These are phyloP conservation scores for Triangularia setosa DNA, from an alignment of 2,329 filamentous ascomycete genomes.

Conservation along the genomic window DNA sequence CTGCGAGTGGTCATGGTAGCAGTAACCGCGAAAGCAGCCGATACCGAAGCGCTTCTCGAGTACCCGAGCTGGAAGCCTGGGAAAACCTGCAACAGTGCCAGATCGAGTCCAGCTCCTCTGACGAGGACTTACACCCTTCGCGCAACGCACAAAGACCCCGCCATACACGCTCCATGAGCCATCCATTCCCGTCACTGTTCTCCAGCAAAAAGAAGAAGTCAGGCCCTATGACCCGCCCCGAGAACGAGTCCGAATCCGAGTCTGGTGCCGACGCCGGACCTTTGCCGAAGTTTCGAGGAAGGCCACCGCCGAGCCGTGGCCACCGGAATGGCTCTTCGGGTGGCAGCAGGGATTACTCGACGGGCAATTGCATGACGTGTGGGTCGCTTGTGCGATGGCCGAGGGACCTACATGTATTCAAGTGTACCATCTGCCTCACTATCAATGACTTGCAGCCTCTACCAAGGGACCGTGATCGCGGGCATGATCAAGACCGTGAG, in stretches of 20 bases:
- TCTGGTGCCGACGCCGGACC: slow-evolving; percentile 44
- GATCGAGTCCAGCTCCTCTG: slow-evolving; percentile 37
- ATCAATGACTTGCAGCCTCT: slow-evolving; percentile 70
- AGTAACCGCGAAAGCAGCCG: slow-evolving; percentile 5
- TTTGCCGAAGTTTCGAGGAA: slow-evolving; percentile 25
- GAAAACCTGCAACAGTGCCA: slow-evolving; percentile 24
- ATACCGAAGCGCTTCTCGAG: slow-evolving; percentile 16
- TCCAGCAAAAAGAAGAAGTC: slow-evolving; percentile 55
- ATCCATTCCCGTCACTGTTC: slow-evolving; percentile 73
- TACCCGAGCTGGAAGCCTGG: slow-evolving; percentile 22
- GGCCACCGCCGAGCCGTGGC: slow-evolving; percentile 31
- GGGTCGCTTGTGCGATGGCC: slow-evolving; percentile 78
- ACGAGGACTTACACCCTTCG: slow-evolving; percentile 37
- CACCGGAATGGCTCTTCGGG: slow-evolving; percentile 32
- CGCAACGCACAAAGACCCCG: slow-evolving; percentile 20
- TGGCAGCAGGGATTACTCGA: slow-evolving; percentile 55
- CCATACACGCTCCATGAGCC: slow-evolving; percentile 69
- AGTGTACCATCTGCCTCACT: slow-evolving; percentile 79
- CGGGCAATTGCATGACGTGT: slow-evolving; percentile 81
- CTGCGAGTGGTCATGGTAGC: background rate
- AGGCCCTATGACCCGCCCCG: slow-evolving; percentile 30
- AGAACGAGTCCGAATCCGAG: slow-evolving; percentile 35
- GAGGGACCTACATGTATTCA: slow-evolving; percentile 65
- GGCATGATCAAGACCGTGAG: slow-evolving; percentile 23
- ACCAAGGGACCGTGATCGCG: background rate